A percentile compares a stretch with the other conserved stretches of the same genome.
These are phyloP conservation scores for Arthrinium phaeospermum DNA, from an alignment of 2,329 filamentous ascomycete species.

Conservation along the genomic window DNA sequence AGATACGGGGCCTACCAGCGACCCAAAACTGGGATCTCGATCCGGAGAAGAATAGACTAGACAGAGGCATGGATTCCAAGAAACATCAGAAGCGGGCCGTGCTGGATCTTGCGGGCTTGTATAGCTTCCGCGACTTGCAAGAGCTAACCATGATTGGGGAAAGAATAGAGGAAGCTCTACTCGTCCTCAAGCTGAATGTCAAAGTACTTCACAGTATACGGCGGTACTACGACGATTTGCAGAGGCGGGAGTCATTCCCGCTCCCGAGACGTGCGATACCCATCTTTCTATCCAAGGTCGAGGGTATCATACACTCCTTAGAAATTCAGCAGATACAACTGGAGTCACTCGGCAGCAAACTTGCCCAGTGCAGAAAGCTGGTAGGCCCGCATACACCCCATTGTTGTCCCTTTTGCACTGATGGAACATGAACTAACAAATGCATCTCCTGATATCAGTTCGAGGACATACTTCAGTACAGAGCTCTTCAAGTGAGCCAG, in stretches of 20 bases:
- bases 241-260: background rate
- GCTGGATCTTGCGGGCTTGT: background rate
- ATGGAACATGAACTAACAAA: background rate
- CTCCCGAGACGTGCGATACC: background rate
- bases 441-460: background rate
- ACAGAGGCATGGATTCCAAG: too few species aligned
- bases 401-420: too few species aligned
- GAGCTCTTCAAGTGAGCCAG: slow-evolving; percentile 39
- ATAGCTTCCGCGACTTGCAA: background rate
- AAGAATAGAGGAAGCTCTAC: background rate
- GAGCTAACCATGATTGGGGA: background rate
- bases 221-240: background rate
- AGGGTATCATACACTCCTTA: background rate
- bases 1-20: too few species aligned
- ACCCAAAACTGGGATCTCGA: too few species aligned
- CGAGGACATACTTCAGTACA: slow-evolving; percentile 36
- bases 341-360: background rate
- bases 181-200: background rate
- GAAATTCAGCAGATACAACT: background rate
- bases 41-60: too few species aligned
- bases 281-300: background rate
- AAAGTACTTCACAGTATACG: background rate
- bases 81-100: too few species aligned
- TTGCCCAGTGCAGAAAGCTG: background rate
- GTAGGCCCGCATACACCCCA: background rate